Base-by-base conservation (phyloP, 768 basidiomycete species). In the Daedaleopsis nitida region DNA sequence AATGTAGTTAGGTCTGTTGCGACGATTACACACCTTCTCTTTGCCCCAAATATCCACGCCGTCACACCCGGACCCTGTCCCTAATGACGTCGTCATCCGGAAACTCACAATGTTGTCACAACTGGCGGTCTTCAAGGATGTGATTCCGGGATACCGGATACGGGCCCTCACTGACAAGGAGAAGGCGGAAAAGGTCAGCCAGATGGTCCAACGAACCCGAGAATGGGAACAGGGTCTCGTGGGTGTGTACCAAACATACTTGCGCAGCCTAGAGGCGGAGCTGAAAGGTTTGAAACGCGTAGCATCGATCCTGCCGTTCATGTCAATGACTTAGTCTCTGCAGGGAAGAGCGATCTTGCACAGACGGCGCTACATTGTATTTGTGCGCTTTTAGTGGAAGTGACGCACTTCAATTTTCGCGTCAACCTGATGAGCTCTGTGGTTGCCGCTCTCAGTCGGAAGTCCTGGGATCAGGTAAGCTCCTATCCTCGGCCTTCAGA, bases 201-300 rank as follows among this genome's bases (percentile, higher is more conserved):
- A 98, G 75, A 87, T 92, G 79, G 95, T 99, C 9, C 81, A 88
- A 17, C 84, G 86, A 24, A 89, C 91, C 66, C 85, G 97, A 65
- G 97, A 98, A 69, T 98, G 90, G 84, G 97, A 99, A 72, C 94
- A 98, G 73, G 92, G 96, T 24, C 80, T 99, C 57, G 89, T 98
- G 37, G 75, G 80, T 56, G 85, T 88, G 23, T 99, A 99, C 74
- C 95, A 97, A 75, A 79, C 81, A 19, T 98, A 95, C 77, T 83
- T 99, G 65, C 90, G 88, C 55, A 80, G 84, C 47, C 81, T 98
- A 43, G 96, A 98, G 75, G 74, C 77, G 32, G 96, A 97, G 76
- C 75, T 97, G 66, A 96, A 95, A 84, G 85, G 94, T 92, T 65
- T 54, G 77, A 70, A 23, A 42, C 32, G 27, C 70, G 55, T 55